Evolutionary conservation across 2,329 filamentous ascomycete species (phyloP).

Genomic region (Ceratocystiopsis minuta): DNA sequence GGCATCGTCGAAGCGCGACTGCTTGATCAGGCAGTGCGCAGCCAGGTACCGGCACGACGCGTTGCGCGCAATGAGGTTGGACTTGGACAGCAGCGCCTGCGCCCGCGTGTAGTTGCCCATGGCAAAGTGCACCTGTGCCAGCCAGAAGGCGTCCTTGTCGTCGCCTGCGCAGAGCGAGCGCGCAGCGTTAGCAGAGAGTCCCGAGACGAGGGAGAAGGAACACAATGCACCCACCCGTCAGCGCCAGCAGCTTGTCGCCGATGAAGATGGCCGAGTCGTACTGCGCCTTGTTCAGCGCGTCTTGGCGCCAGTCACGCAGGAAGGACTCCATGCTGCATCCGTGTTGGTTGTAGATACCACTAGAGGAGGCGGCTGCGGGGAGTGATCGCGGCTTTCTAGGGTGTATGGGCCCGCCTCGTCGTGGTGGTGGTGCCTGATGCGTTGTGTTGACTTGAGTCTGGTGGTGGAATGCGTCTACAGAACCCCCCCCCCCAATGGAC

Average conservation of each 20-base stretch:
- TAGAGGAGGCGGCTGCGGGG: too few species aligned
- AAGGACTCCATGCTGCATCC: slow-evolving; percentile 61
- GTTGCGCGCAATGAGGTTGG: slow-evolving; percentile 65
- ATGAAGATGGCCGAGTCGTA: slow-evolving; percentile 95
- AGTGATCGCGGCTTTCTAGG: too few species aligned
- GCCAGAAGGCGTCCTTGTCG: slow-evolving; percentile 88
- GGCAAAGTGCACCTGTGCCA: slow-evolving; percentile 94
- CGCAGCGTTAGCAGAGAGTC: too few species aligned
- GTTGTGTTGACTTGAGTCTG: too few species aligned
- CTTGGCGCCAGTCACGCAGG: slow-evolving; percentile 84
- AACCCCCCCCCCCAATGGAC: too few species aligned
- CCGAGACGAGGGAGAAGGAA: too few species aligned
- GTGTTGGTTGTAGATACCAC: too few species aligned
- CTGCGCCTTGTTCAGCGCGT: slow-evolving; percentile 88
- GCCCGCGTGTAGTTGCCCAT: slow-evolving; percentile 90
- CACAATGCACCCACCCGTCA: slow-evolving; percentile 32
- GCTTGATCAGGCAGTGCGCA: slow-evolving; percentile 86
- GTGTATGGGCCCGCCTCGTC: too few species aligned
- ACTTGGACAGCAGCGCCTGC: slow-evolving; percentile 65
- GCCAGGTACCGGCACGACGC: slow-evolving; percentile 83
- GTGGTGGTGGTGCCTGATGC: too few species aligned
- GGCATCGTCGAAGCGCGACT: slow-evolving; percentile 77
- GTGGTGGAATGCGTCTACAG: too few species aligned
- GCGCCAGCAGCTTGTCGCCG: slow-evolving; percentile 84
- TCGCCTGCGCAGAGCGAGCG: slow-evolving; percentile 36